These are phyloP conservation scores for Quambalaria eucalypti DNA, from an alignment of 1,284 basidiomycete genomes.

Conservation along the genomic window DNA sequence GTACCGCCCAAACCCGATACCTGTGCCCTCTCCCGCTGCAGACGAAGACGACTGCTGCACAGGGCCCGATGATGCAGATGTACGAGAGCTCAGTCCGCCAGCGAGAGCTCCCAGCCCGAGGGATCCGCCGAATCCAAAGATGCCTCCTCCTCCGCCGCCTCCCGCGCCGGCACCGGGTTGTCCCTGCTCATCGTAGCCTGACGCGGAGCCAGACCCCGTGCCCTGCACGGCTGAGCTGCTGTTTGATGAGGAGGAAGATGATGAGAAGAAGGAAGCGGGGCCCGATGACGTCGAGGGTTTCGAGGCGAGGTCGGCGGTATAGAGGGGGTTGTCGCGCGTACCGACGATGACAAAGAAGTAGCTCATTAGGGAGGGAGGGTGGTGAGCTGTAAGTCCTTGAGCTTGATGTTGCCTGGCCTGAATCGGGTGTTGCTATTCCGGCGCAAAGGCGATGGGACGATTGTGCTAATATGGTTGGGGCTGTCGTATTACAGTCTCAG, in stretches of 20 bases:
- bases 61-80: background rate
- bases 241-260: constrained; percentile 5
- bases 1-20: constrained; percentile 17
- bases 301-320: constrained; percentile 39
- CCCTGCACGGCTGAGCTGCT: background rate
- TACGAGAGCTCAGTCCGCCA: constrained; percentile 7
- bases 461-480: too few species aligned
- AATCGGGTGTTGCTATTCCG: too few species aligned
- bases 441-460: too few species aligned
- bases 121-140: constrained; percentile 10
- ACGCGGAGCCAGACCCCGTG: too few species aligned
- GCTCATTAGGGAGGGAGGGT: too few species aligned
- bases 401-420: too few species aligned
- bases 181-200: too few species aligned
- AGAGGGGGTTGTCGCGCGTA: constrained; percentile 41
- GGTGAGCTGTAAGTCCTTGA: too few species aligned
- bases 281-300: constrained; percentile 12
- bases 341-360: constrained; percentile 45
- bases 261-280: constrained; percentile 8
- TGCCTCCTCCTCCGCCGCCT: constrained; percentile 1
- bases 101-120: constrained; percentile 4
- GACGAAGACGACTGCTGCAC: background rate
- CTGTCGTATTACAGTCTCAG: too few species aligned
- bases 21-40: constrained; percentile 14
- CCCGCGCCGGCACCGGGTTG: background rate